Evolutionary conservation across 371 early-diverging fungal species (phyloP).

Genomic region (Apophysomyces sp.): DNA sequence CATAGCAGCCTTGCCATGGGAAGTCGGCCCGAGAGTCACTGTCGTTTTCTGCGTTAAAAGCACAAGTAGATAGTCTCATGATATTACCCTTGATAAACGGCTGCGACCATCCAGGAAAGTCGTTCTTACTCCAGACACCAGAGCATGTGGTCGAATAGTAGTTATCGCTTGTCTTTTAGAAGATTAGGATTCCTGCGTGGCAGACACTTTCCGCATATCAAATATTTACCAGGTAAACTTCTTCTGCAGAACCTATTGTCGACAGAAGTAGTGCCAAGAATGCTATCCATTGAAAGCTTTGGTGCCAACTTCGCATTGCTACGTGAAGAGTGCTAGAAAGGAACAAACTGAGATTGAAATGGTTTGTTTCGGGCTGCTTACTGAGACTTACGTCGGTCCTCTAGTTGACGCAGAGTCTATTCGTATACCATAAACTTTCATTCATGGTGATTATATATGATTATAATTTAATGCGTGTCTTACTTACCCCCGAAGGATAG

Average conservation of each 20-base stretch:
- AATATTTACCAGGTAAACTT: constrained; percentile 14
- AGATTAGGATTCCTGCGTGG: not conserved
- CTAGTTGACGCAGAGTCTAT: no score
- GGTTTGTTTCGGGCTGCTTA: no score
- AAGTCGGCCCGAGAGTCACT: constrained; percentile 47
- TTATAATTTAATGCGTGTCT: no score
- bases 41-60: not conserved
- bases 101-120: constrained; percentile 44
- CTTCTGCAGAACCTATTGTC: constrained; percentile 12
- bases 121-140: constrained; percentile 46
- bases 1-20: constrained; percentile 47
- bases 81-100: constrained; percentile 45
- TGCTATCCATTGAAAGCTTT: not conserved
- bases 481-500: no score
- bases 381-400: no score
- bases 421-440: no score
- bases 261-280: not conserved
- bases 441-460: no score
- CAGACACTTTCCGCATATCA: not conserved
- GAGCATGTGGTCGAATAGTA: constrained; percentile 49
- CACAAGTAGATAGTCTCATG: not conserved
- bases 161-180: constrained; percentile 35
- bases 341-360: constrained; percentile 1
- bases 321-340: not conserved
- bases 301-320: not conserved